Evolutionary conservation across 2,329 filamentous ascomycete genomes (phyloP).

Genomic region (Xylogone sp.): DNA sequence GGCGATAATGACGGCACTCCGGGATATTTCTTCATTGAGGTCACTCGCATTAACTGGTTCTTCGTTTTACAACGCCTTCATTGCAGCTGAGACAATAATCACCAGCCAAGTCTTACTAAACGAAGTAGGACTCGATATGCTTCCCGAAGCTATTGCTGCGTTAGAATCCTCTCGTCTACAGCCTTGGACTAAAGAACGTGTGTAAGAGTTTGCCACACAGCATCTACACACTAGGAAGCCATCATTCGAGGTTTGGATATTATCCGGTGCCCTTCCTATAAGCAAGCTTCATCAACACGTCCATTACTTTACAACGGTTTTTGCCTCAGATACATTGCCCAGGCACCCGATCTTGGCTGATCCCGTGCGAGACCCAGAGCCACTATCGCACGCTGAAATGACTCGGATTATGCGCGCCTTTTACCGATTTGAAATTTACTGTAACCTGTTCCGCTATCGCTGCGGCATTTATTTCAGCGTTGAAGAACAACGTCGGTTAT

Average conservation of each 20-base stretch:
- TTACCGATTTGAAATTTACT: slow-evolving; percentile 10
- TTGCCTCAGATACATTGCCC: not conserved
- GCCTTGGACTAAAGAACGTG: too few relatives aligned
- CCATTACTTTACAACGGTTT: slow-evolving; percentile 1
- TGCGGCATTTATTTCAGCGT: not conserved
- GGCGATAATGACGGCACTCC: slow-evolving; percentile 1
- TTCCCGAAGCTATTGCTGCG: slow-evolving; percentile 5
- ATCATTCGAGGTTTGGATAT: not conserved
- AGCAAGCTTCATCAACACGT: slow-evolving; percentile 6
- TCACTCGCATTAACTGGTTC: slow-evolving; percentile 2
- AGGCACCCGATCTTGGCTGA: not conserved
- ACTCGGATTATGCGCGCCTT: slow-evolving; percentile 7
- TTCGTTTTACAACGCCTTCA: slow-evolving; percentile 3
- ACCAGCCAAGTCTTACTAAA: slow-evolving; percentile 2
- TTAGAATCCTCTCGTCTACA: not conserved
- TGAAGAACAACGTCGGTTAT: not conserved
- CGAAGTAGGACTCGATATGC: slow-evolving; percentile 5
- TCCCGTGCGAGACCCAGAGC: too few relatives aligned
- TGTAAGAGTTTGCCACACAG: too few relatives aligned
- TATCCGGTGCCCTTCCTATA: slow-evolving; percentile 1
- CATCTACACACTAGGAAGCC: not conserved
- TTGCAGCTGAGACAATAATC: slow-evolving; percentile 2
- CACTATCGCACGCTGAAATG: not conserved
- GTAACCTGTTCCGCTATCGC: slow-evolving; percentile 1
- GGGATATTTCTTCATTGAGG: not conserved